Evolutionary conservation across 495 filamentous ascomycete genomes (phyloP).

Genomic region (Chaetomium fimeti): DNA sequence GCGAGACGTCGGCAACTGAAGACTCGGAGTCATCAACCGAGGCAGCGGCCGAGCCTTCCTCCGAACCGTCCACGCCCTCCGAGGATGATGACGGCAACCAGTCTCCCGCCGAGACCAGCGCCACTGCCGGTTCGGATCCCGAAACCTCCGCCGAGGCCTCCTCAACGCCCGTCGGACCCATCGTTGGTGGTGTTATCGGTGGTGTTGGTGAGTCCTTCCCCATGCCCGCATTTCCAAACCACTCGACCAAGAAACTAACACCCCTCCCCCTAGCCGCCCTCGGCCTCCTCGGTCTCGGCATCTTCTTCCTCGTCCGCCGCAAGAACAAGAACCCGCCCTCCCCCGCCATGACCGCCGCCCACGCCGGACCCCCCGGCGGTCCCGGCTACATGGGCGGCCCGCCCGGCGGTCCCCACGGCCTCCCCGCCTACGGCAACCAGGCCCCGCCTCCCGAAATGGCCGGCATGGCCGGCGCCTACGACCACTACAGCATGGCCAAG

Average conservation of each 20-base stretch:
- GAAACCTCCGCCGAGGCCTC: neutral
- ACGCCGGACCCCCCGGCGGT: neutral
- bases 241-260: neutral
- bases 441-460: constrained; percentile 8
- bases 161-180: constrained; percentile 38
- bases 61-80: neutral
- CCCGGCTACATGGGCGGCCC: neutral
- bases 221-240: neutral
- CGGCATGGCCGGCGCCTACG: constrained; percentile 7
- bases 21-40: neutral
- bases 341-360: neutral
- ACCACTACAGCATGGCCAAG: constrained; percentile 24
- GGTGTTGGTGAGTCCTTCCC: constrained; percentile 33
- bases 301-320: constrained; percentile 44
- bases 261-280: constrained; percentile 30
- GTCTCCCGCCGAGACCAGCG: neutral
- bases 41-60: neutral
- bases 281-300: constrained; percentile 41
- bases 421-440: neutral
- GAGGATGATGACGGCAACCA: neutral
- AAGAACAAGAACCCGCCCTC: constrained; percentile 33
- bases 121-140: no score
- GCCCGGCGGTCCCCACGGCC: neutral
- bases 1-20: neutral
- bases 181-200: constrained; percentile 52